Evolutionary conservation across 1,284 basidiomycete genomes (phyloP), one percentile per base, ranked within the genome.

Genomic region (Cutaneotrichosporon mucoides): DNA sequence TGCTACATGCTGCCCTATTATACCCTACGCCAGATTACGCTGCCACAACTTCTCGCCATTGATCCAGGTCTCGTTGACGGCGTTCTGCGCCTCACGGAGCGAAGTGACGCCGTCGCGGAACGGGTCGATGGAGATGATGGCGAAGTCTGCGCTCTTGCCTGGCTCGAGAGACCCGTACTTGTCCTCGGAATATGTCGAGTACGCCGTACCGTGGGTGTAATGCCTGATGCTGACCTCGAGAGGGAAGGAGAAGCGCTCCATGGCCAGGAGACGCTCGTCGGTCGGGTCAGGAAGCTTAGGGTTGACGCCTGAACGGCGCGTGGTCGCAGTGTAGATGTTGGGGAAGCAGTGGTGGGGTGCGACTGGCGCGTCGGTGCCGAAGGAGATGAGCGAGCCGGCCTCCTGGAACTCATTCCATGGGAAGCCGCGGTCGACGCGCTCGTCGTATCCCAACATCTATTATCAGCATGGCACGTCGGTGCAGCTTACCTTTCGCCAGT

Each of bases 341-440:
- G 70, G 68, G 12, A 69, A 58, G 35, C 62, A 33, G 47, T 68
- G 59, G 50, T 68, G 60, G 2, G 68, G 70, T 1, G 69, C 64
- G 7, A 65, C 65, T 3, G 70, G 70, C 0, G 69, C 61, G 55
- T 72, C 70, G 6, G 67, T 66, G 6, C 70, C 70, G 37, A 72
- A 66, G 0, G 66, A 60, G 34, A 72, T 63, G 8, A 61, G 49
- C 2, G 62, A n/a, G 11, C 60, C 58, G 4, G 63, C 60, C 4
- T 71, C 55, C 6, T 55, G 45, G 54, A 66, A 70, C 43, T 70
- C 70, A 5, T 61, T 57, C 60, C 64, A 65, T 0, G 70, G 67
- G 48, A 70, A 72, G 1, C 62, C 67, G 35, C 70, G 65, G 15
- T 65, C 61, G 41, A 61, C 60, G 8, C 70, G 62, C 43, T 64